Conservation (phyloP, 371 early-diverging fungal species). For the Mucor velutinosus region DNA sequence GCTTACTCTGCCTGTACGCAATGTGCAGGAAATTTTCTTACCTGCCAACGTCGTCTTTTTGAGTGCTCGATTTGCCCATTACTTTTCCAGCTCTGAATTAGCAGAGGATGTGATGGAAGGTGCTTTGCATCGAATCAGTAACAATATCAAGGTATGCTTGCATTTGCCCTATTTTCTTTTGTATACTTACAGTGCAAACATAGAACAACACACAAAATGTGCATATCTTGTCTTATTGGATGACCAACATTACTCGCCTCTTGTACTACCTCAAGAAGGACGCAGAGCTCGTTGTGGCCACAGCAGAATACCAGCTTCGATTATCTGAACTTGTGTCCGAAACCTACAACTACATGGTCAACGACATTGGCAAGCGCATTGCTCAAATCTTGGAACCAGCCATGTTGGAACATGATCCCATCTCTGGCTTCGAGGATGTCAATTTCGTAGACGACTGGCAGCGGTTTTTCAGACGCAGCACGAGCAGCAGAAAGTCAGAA, state of each 20-base stretch:
- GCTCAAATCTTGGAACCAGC: constrained; percentile 61
- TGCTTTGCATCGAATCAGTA: constrained; percentile 62
- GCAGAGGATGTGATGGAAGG: constrained; percentile 69
- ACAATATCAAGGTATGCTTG: constrained; percentile 10
- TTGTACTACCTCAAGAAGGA: constrained; percentile 85
- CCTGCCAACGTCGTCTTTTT: constrained; percentile 88
- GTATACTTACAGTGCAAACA: background rate
- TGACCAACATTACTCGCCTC: constrained; percentile 74
- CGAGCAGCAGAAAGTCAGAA: background rate
- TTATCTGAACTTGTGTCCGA: constrained; percentile 76
- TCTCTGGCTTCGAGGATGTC: constrained; percentile 69
- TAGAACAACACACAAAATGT: constrained; percentile 33
- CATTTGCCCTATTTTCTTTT: background rate
- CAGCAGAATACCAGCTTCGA: constrained; percentile 61
- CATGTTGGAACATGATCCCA: constrained; percentile 71
- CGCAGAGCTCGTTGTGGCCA: constrained; percentile 62
- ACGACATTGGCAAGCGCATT: constrained; percentile 61
- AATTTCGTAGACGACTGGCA: constrained; percentile 67
- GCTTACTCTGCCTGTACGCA: constrained; percentile 58
- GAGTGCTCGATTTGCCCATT: constrained; percentile 84
- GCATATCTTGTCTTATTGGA: constrained; percentile 73
- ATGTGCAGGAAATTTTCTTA: constrained; percentile 63
- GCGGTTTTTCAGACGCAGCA: constrained; percentile 41
- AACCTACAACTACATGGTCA: constrained; percentile 61
- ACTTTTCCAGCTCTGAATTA: constrained; percentile 73